Percentiles rank a stretch among this genome's conserved stretches.
Conservation (phyloP, 2,329 filamentous ascomycete species). For the Gyromitra esculenta region DNA sequence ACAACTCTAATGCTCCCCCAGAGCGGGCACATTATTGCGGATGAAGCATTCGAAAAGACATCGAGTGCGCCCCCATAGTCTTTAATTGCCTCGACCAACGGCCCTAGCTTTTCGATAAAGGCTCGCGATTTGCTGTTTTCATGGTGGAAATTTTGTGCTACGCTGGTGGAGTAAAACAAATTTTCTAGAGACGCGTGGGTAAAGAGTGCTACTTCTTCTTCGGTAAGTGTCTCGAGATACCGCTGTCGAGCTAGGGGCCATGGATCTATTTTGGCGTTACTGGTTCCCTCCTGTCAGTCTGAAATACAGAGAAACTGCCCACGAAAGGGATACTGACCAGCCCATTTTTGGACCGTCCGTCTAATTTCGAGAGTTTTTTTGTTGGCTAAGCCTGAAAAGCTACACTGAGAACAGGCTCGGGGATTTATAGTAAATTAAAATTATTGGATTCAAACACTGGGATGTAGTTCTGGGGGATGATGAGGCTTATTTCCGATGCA, state of each 20-base stretch:
- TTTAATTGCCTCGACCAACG: not conserved
- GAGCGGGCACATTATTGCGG: slow-evolving; percentile 1
- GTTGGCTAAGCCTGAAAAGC: too few species aligned
- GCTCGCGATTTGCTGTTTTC: slow-evolving; percentile 5
- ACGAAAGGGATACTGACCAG: slow-evolving; percentile 1
- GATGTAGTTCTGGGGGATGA: too few species aligned
- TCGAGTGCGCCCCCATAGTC: slow-evolving; percentile 30
- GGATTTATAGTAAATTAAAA: too few species aligned
- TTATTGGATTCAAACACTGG: too few species aligned
- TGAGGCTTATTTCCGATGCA: too few species aligned
- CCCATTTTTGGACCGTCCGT: not conserved
- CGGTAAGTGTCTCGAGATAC: slow-evolving; percentile 18
- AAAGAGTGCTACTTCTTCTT: slow-evolving; percentile 11
- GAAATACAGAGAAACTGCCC: not conserved
- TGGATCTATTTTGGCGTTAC: not conserved
- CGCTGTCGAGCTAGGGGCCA: slow-evolving; percentile 18
- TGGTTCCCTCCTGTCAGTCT: not conserved
- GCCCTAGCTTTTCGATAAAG: not conserved
- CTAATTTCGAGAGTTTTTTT: too few species aligned
- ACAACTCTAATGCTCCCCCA: slow-evolving; percentile 33
- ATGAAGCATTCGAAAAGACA: slow-evolving; percentile 15
- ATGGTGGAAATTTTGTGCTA: not conserved
- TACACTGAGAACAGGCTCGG: too few species aligned
- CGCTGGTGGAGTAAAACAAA: not conserved
- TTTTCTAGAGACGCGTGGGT: slow-evolving; percentile 18